These are phyloP conservation scores for Rhamnella rubrinervis DNA, from an alignment of 331 rosid genomes.

Conservation along the genomic window DNA sequence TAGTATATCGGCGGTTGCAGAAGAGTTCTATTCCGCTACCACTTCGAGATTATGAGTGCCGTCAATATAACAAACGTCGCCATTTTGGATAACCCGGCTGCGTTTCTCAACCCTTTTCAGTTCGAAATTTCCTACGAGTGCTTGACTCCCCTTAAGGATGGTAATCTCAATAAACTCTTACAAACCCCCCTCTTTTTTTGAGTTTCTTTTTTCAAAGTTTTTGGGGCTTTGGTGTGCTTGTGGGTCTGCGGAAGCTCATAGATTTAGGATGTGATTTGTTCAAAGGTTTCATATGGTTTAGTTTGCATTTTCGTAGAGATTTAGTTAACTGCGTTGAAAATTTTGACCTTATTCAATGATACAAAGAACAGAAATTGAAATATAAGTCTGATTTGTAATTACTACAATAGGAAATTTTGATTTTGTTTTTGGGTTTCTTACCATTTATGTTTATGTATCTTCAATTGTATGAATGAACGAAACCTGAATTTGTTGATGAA, in stretches of 20 bases:
- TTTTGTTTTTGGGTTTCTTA: too few species aligned
- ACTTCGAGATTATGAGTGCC: conserved; percentile 28
- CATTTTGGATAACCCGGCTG: conserved; percentile 36
- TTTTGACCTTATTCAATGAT: too few species aligned
- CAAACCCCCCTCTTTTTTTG: not conserved
- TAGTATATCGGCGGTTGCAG: not conserved
- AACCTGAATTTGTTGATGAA: too few species aligned
- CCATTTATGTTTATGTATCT: too few species aligned
- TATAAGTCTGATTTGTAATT: too few species aligned
- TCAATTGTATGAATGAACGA: too few species aligned
- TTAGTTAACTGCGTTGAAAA: too few species aligned
- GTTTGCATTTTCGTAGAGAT: not conserved
- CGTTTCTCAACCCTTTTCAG: conserved; percentile 48
- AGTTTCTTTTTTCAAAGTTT: not conserved
- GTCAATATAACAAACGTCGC: conserved; percentile 40
- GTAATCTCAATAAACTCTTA: conserved; percentile 7
- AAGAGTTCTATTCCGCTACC: not conserved
- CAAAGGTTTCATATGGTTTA: not conserved
- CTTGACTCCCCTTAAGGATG: conserved; percentile 44
- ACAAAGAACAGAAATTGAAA: too few species aligned
- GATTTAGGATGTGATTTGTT: not conserved
- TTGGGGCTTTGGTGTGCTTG: not conserved
- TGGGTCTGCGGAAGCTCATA: not conserved
- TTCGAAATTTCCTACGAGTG: conserved; percentile 53
- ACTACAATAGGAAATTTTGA: too few species aligned